Base-by-base conservation (phyloP, 192 early-diverging fungal genomes). In the Allomyces arbusculus region DNA sequence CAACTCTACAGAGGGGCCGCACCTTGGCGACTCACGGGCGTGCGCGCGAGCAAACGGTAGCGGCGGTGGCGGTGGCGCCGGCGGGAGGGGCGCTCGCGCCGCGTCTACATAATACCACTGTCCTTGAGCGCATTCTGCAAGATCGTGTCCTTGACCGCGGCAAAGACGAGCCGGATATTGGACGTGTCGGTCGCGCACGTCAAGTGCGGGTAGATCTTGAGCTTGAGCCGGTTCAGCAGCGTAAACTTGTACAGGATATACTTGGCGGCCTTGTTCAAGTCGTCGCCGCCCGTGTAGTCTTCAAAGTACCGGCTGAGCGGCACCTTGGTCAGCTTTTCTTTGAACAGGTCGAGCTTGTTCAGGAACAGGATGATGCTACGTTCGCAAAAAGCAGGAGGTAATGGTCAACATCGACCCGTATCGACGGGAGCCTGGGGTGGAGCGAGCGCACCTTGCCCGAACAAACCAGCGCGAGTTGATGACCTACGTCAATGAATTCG, bases 381-480 rank as follows among this genome's bases (percentile, higher is more conserved):
- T 23, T 90, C 64, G 12, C 1, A 4, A 2, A 16, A 16, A 58
- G 9, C 2, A 3, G 9, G 3, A 20, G 4, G 6, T 20, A n/a
- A n/a, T 20, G 12, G 50, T 20, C 50, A 58, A 7, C 33, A 40
- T 7, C 33, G 33, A 8, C 8, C 5, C 33, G 33, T 7, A n/a
- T n/a, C n/a, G n/a, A n/a, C n/a, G n/a, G n/a, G n/a, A n/a, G n/a
- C n/a, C n/a, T n/a, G n/a, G n/a, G n/a, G n/a, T n/a, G n/a, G n/a
- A n/a, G n/a, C 33, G 33, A 8, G 33, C 33, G 33, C 8, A 40
- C 33, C 33, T 40, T 7, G 33, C 33, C 33, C 87, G 84, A 65
- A 94, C 71, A 76, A 95, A 95, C 88, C 91, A 91, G 65, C 90
- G 80, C 73, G 88, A 90, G 74, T 93, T 94, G 68, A 92, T 88